phyloP scores from a whole-genome alignment of 129 eudicot genomes.

The Flaveria trinervia region DNA sequence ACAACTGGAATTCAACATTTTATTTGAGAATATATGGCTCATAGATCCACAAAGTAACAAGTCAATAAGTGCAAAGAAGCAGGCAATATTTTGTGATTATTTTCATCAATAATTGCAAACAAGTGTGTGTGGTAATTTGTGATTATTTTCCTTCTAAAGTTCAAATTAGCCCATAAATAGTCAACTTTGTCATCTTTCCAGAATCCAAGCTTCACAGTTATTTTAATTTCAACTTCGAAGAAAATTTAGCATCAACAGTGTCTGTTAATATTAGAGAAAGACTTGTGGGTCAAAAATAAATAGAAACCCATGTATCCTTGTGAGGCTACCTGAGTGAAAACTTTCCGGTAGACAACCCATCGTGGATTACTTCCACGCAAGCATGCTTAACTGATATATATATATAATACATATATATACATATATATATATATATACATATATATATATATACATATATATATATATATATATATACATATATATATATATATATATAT shows the following conservation, averaged over 20 bases:
- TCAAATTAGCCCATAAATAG: slow-evolving; percentile 12
- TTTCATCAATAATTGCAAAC: no score
- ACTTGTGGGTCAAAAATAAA: background rate
- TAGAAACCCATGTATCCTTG: background rate
- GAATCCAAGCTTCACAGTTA: slow-evolving; percentile 1
- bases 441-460: no score
- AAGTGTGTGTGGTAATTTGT: no score
- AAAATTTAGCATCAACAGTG: slow-evolving; percentile 15
- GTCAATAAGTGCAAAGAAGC: background rate
- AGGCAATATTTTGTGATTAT: background rate
- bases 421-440: no score
- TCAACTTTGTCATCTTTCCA: slow-evolving; percentile 32
- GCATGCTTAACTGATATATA: no score
- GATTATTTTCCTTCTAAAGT: slow-evolving; percentile 22
- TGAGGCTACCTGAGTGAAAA: no score
- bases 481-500: no score
- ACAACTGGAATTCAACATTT: background rate
- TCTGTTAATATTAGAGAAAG: background rate
- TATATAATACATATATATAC: no score
- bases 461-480: no score
- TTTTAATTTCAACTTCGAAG: slow-evolving; percentile 22
- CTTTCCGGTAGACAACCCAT: no score
- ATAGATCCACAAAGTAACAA: background rate
- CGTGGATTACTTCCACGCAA: no score
- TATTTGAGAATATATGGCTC: background rate